These are phyloP conservation scores for Scleromitrula shiraiana DNA, from an alignment of 2,329 filamentous ascomycete genomes.

Conservation along the genomic window DNA sequence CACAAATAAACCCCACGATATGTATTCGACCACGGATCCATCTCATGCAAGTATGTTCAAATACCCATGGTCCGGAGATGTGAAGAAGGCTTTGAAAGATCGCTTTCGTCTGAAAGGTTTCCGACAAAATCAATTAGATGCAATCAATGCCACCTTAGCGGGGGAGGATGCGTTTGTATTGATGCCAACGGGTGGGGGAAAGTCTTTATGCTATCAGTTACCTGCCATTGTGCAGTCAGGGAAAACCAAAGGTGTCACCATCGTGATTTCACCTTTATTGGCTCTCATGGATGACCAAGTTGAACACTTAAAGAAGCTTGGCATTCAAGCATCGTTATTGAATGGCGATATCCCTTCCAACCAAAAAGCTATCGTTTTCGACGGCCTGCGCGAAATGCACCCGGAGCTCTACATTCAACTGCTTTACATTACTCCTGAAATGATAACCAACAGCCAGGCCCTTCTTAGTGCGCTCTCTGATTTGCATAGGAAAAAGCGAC, in stretches of 20 bases:
- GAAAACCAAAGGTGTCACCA: constrained; percentile 74
- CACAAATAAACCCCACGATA: constrained; percentile 15
- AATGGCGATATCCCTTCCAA: constrained; percentile 65
- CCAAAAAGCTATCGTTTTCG: constrained; percentile 59
- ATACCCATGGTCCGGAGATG: constrained; percentile 77
- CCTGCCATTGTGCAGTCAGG: constrained; percentile 78
- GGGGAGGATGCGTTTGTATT: constrained; percentile 90
- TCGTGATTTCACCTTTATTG: constrained; percentile 89
- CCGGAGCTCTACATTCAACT: constrained; percentile 76
- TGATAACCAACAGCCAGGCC: constrained; percentile 73
- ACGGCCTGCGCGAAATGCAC: constrained; percentile 49
- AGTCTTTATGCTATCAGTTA: constrained; percentile 93
- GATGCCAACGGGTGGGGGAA: constrained; percentile 96
- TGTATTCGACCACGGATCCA: constrained; percentile 27
- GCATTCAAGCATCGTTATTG: constrained; percentile 72
- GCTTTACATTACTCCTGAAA: constrained; percentile 91
- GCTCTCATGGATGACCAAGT: constrained; percentile 98
- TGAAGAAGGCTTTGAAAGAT: constrained; percentile 71
- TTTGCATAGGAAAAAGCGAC: constrained; percentile 61
- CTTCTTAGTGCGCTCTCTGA: constrained; percentile 59
- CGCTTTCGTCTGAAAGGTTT: constrained; percentile 82
- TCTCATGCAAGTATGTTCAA: constrained; percentile 48
- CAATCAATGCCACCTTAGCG: constrained; percentile 84
- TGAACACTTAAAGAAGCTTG: constrained; percentile 63
- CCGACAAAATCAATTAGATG: constrained; percentile 83